Evolutionary conservation across 2,329 filamentous ascomycete genomes (phyloP).

Genomic region (Ophiostoma ulmi): DNA sequence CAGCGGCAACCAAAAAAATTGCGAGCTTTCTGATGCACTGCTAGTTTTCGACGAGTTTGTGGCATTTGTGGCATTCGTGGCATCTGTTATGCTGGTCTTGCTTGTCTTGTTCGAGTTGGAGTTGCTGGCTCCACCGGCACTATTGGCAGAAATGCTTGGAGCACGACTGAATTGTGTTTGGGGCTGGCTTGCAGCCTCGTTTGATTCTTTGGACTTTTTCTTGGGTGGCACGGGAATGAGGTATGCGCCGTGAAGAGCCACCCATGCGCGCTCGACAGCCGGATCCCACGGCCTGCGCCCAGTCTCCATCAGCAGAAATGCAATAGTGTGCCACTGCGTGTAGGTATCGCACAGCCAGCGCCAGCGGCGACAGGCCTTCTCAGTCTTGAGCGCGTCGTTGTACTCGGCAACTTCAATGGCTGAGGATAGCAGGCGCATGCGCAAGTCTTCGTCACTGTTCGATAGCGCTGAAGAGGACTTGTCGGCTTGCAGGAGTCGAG

Average conservation of each 20-base stretch:
- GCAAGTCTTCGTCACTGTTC: conserved; percentile 34
- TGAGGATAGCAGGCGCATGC: conserved; percentile 44
- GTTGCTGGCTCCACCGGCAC: conserved; percentile 24
- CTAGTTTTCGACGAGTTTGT: conserved; percentile 11
- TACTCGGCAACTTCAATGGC: conserved; percentile 53
- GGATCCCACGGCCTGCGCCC: conserved; percentile 44
- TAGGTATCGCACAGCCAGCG: conserved; percentile 56
- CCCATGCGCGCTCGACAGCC: conserved; percentile 45
- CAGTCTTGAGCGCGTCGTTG: conserved; percentile 48
- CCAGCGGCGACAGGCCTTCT: conserved; percentile 46
- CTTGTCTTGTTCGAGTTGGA: conserved; percentile 22
- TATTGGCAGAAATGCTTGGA: neutral
- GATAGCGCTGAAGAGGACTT: neutral
- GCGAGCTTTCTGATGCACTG: conserved; percentile 29
- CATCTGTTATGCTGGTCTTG: conserved; percentile 25
- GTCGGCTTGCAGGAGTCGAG: conserved; percentile 48
- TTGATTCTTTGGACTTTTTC: conserved; percentile 10
- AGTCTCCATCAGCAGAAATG: conserved; percentile 50
- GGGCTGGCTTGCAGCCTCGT: neutral
- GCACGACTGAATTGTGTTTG: neutral
- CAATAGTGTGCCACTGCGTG: conserved; percentile 54
- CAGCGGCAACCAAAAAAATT: conserved; percentile 40
- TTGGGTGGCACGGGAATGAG: conserved; percentile 35
- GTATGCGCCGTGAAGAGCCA: conserved; percentile 43
- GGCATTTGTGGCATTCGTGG: neutral